Base-by-base conservation (phyloP, 768 basidiomycete species). In the Hygrocybe punicea region DNA sequence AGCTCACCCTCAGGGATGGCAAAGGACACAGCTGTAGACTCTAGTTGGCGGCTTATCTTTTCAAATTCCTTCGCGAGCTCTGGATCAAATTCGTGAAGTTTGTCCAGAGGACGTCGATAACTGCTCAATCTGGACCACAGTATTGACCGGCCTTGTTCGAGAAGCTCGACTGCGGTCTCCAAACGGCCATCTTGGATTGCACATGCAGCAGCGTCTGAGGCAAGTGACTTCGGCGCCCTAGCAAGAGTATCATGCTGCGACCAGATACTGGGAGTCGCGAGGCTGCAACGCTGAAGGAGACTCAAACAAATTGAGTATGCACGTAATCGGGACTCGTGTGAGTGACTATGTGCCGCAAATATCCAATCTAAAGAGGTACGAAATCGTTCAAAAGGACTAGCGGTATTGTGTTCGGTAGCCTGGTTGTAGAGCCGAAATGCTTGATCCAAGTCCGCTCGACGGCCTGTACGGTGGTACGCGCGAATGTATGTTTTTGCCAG, bases 121-220 rank as follows among this genome's bases (percentile, higher is more conserved):
- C 56, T 8, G 13, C 59, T 40, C 10, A 59, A 35, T 39, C 65
- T 64, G 9, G 45, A 44, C 64, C 66, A 67, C 24, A 67, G 54
- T 24, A 67, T 55, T 23, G 61, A 56, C 6, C 66, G 58, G 13
- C 66, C 66, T 42, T 65, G 66, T 52, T 67, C 66, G 19, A 67
- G 55, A 59, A 63, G 63, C 35, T 67, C 66, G 5, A 67, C 35
- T 14, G 66, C 64, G 39, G 49, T 51, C 2, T 55, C 37, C 16
- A 35, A 35, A n/a, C 47, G 17, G 13, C 58, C 59, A 14, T 23
- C 10, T 14, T 42, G n/a, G 40, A 65, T 58, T 4, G 60, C 62
- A 4, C 23, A 34, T 3, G 64, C 44, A 0, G 61, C 62, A 11
- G 62, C 66, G 7, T 50, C 56, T 4, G 48, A 51, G 13, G 54